These are phyloP conservation scores for Rosa rugosa DNA, from an alignment of 306 rosid genomes.

Conservation along the genomic window DNA sequence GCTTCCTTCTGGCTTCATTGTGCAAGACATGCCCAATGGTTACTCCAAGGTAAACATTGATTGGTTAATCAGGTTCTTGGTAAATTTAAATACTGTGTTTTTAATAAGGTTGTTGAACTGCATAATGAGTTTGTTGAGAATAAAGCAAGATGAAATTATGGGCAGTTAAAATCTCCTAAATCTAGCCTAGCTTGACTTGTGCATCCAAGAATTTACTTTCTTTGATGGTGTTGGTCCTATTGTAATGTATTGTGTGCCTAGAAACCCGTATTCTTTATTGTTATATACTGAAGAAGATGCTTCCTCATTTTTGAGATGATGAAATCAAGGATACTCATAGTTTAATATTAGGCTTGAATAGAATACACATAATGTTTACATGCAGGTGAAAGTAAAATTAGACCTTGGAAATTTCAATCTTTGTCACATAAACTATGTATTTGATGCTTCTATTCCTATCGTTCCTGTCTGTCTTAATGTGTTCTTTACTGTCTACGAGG, in stretches of 20 bases:
- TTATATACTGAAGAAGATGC: constrained; percentile 53
- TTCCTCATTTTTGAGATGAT: constrained; percentile 43
- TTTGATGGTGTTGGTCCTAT: constrained; percentile 27
- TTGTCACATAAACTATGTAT: constrained; percentile 38
- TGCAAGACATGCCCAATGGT: constrained; percentile 76
- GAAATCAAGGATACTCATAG: constrained; percentile 49
- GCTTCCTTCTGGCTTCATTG: constrained; percentile 88
- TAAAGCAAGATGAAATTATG: constrained; percentile 17
- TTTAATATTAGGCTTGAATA: constrained; percentile 25
- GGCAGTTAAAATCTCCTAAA: constrained; percentile 20
- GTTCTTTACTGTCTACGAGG: constrained; percentile 48
- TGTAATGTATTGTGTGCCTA: constrained; percentile 29
- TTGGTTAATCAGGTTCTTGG: background rate
- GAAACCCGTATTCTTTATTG: constrained; percentile 27
- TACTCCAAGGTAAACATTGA: constrained; percentile 58
- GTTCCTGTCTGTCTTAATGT: constrained; percentile 16
- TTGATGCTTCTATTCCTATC: constrained; percentile 70
- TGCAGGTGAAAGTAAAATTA: constrained; percentile 19
- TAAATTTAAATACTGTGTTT: background rate
- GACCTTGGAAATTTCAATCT: constrained; percentile 49
- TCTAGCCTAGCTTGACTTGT: constrained; percentile 21
- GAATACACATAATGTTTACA: constrained; percentile 21
- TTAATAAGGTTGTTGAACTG: constrained; percentile 30
- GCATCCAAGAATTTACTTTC: constrained; percentile 24
- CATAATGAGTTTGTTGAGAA: constrained; percentile 18